These are phyloP conservation scores for Aureobasidium subglaciale DNA, from an alignment of 2,329 filamentous ascomycete genomes.

Conservation along the genomic window DNA sequence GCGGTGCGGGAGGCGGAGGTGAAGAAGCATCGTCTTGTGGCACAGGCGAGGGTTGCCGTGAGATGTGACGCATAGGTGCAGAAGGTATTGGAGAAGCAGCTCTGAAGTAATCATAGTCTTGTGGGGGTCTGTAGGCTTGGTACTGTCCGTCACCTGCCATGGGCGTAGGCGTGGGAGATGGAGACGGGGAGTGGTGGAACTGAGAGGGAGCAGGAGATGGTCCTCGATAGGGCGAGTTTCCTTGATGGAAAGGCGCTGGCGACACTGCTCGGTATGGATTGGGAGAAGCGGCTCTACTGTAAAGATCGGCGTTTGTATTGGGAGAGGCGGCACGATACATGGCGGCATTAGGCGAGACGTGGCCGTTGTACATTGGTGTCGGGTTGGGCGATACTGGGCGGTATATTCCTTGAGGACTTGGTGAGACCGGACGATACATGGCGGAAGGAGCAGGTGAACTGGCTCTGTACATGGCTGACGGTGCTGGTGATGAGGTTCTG, in stretches of 20 bases:
- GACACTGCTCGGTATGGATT: conserved; percentile 9
- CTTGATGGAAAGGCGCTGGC: conserved; percentile 1
- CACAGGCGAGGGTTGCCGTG: conserved; percentile 20
- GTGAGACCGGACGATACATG: conserved; percentile 16
- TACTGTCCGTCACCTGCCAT: neutral
- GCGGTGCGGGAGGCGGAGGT: conserved; percentile 78
- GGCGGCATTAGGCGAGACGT: conserved; percentile 13
- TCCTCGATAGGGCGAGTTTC: conserved; percentile 15
- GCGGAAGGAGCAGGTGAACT: conserved; percentile 17
- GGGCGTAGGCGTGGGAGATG: neutral
- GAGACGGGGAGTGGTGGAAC: conserved; percentile 25
- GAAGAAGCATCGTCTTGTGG: conserved; percentile 45
- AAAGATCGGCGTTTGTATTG: conserved; percentile 8
- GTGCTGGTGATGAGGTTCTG: conserved; percentile 21
- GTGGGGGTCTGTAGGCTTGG: conserved; percentile 19
- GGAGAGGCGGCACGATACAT: conserved; percentile 19
- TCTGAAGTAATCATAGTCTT: conserved; percentile 28
- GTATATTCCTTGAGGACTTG: conserved; percentile 9
- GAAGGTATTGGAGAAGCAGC: conserved; percentile 37
- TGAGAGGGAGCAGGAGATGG: conserved; percentile 24
- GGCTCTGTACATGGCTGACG: conserved; percentile 23
- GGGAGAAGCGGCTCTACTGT: conserved; percentile 15
- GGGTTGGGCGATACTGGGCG: conserved; percentile 22
- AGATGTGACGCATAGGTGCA: conserved; percentile 28
- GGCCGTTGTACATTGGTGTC: neutral